Base-by-base conservation (phyloP, 495 filamentous ascomycete genomes). In the Penicillium taxi region DNA sequence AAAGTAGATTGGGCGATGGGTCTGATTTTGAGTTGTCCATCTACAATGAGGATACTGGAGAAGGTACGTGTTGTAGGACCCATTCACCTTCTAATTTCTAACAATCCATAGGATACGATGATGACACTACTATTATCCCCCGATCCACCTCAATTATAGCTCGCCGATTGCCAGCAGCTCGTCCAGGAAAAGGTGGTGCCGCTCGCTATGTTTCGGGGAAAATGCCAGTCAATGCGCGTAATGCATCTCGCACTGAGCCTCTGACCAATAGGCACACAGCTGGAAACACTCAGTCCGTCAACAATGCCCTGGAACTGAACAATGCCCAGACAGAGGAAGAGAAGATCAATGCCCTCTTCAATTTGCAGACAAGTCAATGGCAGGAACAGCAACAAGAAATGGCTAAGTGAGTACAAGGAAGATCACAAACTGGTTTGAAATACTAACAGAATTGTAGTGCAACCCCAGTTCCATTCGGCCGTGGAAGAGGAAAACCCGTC, bases 171-270 rank as follows among this genome's bases (percentile, higher is more conserved):
- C 93, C 93, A 14, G 82, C 91, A 5, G 70, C 70, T 47, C 78
- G 86, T 48, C 77, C 79, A 14, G 86, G 93, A 23, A 76, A 80
- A 50, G 91, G 91, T 35, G 78, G 83, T 41, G 91, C 91, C 36
- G 88, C 91, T 46, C 79, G 91, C 51, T 99, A 99, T 72, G 86
- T 99, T 33, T 87, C 86, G 5, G 91, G 91, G 32, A 95, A 94
- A 67, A 94, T 94, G 82, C 91, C 91, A 3, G 74, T 86, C 6
- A 90, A 80, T 50, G 84, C 90, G 3, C 87, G 85, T 62, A 90
- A 82, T 43, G 70, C 76, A 15, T 77, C 84, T 37, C 78, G 86
- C 42, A 77, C 76, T 52, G 88, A 94, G 47, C 67, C 76, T 5
- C 45, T 72, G 56, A 42, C 58, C 64, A 80, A 74, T 44, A 60